Base-by-base conservation (phyloP, 345 rosid genomes). In the Cochlearia excelsa region DNA sequence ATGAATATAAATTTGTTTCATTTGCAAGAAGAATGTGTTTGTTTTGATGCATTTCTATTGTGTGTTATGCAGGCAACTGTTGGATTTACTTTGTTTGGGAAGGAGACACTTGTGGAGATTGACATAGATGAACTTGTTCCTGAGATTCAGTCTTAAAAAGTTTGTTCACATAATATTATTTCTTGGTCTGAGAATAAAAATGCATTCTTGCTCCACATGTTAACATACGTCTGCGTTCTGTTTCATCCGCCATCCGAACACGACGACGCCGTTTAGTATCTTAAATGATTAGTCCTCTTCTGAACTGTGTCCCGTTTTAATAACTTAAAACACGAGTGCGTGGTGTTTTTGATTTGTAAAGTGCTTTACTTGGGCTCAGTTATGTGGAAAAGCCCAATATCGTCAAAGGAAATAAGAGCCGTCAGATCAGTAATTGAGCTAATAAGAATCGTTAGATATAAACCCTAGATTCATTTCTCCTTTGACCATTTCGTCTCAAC, bases 81-180 rank as follows among this genome's bases (percentile, higher is more conserved):
- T 60, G 87, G 69, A 34, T 75, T 92, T 57, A 80, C 88, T 11
- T 71, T 88, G 53, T 86, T 92, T 63, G 95, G 98, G 38, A 92
- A 86, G 75, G 98, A 92, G 71, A 88, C 81, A 45, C 65, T 84
- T 29, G 90, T 84, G 39, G 98, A 92, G 47, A 51, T 88, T 55
- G 86, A 83, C 78, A 60, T 81, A 73, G 54, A 66, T 69, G 93
- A 92, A 79, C 82, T 92, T 81, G 87, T 78, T 38, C 62, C 76
- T 30, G 85, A 78, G 77, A 64, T 70, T 51, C 57, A 67, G 46
- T 77, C 78, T 77, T 74, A 51, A 52, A 43, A 44, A 33, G 5
- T 33, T 54, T 61, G 61, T 68, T 40, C 4, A 47, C 33, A 11
- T 11, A 5, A 33, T 33, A 0, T 30, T 69, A 45, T 27, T 27